A percentile compares a stretch with the other conserved stretches of the same genome.
Evolutionary conservation across 2,329 filamentous ascomycete species (phyloP).

Genomic region (Akanthomyces muscarius): DNA sequence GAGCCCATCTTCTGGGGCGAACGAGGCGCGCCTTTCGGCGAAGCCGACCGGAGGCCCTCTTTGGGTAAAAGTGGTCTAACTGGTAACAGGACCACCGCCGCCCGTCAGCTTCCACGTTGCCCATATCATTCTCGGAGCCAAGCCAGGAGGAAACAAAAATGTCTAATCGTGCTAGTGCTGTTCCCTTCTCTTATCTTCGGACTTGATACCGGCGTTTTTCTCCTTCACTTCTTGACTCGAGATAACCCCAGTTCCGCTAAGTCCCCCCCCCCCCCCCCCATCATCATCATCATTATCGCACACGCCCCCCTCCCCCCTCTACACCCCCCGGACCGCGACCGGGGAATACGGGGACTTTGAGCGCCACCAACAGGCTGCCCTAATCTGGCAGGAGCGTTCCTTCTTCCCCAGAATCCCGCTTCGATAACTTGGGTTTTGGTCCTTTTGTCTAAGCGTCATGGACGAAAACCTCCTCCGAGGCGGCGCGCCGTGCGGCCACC

Average conservation of each 20-base stretch:
- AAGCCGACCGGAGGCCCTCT: not conserved
- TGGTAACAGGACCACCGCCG: too few relatives aligned
- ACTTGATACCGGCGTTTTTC: too few relatives aligned
- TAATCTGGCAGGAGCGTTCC: not conserved
- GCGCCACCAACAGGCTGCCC: not conserved
- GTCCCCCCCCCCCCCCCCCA: too few relatives aligned
- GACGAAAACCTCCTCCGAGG: not conserved
- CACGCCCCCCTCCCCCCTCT: not conserved
- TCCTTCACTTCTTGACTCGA: not conserved
- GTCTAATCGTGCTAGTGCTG: too few relatives aligned
- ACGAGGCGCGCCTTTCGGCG: slow-evolving; percentile 6
- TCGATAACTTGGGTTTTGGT: not conserved
- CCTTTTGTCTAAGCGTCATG: slow-evolving; percentile 6
- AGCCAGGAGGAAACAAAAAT: too few relatives aligned
- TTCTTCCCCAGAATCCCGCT: not conserved
- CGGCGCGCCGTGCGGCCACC: not conserved
- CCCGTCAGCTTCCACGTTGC: too few relatives aligned
- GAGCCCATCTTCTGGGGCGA: not conserved
- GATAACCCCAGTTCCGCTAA: not conserved
- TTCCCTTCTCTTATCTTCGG: too few relatives aligned
- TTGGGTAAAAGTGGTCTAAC: not conserved
- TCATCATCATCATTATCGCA: not conserved
- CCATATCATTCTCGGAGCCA: too few relatives aligned
- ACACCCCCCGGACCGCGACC: not conserved
- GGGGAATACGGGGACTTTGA: slow-evolving; percentile 6